phyloP scores from a whole-genome alignment of 2,329 filamentous ascomycete species.

The Sporothrix variecibatus region DNA sequence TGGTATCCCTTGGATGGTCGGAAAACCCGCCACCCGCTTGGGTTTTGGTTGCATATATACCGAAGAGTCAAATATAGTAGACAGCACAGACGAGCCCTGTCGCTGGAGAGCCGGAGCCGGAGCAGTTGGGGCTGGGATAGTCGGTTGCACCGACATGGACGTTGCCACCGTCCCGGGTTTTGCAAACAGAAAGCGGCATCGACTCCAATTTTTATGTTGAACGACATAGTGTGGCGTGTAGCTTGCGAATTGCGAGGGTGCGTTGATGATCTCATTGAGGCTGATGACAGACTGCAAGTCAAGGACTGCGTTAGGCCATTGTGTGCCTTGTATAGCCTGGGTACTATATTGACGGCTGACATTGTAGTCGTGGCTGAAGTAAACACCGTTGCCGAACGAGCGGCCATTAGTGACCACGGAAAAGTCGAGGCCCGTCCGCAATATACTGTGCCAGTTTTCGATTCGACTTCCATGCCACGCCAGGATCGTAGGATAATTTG shows the following conservation, averaged over 20 bases:
- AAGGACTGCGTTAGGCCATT: constrained; percentile 70
- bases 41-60: not conserved
- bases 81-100: not conserved
- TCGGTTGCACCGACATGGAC: not conserved
- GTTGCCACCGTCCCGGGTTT: not conserved
- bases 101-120: not conserved
- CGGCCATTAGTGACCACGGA: constrained; percentile 64
- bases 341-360: constrained; percentile 57
- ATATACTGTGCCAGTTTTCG: constrained; percentile 85
- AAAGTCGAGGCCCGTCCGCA: constrained; percentile 79
- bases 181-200: constrained; percentile 77
- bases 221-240: constrained; percentile 68
- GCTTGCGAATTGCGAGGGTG: constrained; percentile 61
- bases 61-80: not conserved
- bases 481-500: constrained; percentile 68
- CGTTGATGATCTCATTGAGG: constrained; percentile 84
- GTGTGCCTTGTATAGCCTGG: too few relatives aligned
- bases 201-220: constrained; percentile 78
- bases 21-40: not conserved
- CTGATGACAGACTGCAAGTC: constrained; percentile 63
- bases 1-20: not conserved
- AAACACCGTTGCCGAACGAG: constrained; percentile 76
- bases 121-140: not conserved
- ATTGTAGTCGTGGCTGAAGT: constrained; percentile 65
- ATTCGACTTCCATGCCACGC: constrained; percentile 83